Base-by-base conservation (phyloP, 495 filamentous ascomycete species). In the Melanomma pulvis-pyrius region DNA sequence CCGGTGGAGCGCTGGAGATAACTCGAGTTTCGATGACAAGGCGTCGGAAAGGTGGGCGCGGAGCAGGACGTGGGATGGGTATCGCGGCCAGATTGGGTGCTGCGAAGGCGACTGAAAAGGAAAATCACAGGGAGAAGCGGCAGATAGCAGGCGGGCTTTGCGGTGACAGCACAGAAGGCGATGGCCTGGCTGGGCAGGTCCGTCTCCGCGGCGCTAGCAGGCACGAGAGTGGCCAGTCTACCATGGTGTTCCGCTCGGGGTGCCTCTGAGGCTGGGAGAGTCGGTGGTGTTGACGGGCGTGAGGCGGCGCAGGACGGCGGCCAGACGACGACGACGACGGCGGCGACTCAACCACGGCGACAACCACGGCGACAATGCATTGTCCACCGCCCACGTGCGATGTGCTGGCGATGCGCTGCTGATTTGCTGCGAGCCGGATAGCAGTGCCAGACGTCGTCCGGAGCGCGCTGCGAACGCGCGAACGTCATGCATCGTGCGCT, bases 41-140 rank as follows among this genome's bases (percentile, higher is more conserved):
- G n/a, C n/a, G 17, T 25, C 22, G 36, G 22, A 21, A 9, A 17
- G 4, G 6, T n/a, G n/a, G 36, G 9, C 26, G 44, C 9, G 29
- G 34, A 41, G 54, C 30, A 29, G 53, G 22, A 51, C 57, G 58
- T 67, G 64, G 64, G 64, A 61, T n/a, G n/a, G n/a, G n/a, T 61
- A 56, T 61, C 49, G 49, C 30, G 64, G 57, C 49, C 34, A 11
- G 34, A 26, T 50, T 49, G 21, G 44, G 46, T 25, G 57, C 34
- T 30, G n/a, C 17, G 54, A 25, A n/a, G 32, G 47, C 25, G 2
- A 29, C 44, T 13, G 8, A 44, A 44, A 44, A 44, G 13, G 39
- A 19, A 25, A 21, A 6, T 6, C 1, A 24, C 19, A 28, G 58
- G 29, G 9, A 50, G 51, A 29, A 52, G 24, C 53, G 30, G 15